Evolutionary conservation across 805 yeast species (phyloP).

Genomic region (Candida wancherniae): DNA sequence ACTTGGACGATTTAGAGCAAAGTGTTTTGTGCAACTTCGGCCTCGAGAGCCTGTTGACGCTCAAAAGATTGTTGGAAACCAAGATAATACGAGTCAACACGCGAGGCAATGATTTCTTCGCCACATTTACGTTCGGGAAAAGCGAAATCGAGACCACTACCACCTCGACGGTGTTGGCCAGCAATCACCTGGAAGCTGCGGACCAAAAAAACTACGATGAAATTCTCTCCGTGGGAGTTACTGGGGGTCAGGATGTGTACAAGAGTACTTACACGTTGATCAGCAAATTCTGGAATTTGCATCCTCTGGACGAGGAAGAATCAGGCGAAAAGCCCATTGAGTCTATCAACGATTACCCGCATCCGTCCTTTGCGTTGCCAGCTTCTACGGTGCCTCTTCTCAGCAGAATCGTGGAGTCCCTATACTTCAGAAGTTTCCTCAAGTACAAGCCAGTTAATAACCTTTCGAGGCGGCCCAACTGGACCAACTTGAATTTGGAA

Average conservation of each 20-base stretch:
- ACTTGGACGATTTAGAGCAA: constrained; percentile 48
- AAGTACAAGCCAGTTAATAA: constrained; percentile 36
- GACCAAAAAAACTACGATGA: constrained; percentile 17
- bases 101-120: constrained; percentile 20
- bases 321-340: constrained; percentile 7
- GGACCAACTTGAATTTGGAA: constrained; percentile 41
- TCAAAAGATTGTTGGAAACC: constrained; percentile 46
- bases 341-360: constrained; percentile 32
- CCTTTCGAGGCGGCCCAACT: constrained; percentile 33
- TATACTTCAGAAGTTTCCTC: constrained; percentile 54
- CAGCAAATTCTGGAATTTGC: constrained; percentile 43
- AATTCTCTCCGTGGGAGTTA: constrained; percentile 23
- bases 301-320: constrained; percentile 37
- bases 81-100: constrained; percentile 41
- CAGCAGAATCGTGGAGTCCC: constrained; percentile 62
- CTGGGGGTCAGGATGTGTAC: constrained; percentile 24
- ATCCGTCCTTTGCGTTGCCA: constrained; percentile 64
- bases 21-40: constrained; percentile 67
- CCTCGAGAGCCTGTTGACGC: constrained; percentile 39
- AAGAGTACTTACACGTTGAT: constrained; percentile 34
- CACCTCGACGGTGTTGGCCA: constrained; percentile 7
- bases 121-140: constrained; percentile 16
- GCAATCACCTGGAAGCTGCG: constrained; percentile 1
- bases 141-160: constrained; percentile 14
- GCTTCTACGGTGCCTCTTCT: constrained; percentile 74